Evolutionary conservation across 805 yeast genomes (phyloP), one percentile per base, ranked within the genome.

Genomic region (Metschnikowia cubensis): DNA sequence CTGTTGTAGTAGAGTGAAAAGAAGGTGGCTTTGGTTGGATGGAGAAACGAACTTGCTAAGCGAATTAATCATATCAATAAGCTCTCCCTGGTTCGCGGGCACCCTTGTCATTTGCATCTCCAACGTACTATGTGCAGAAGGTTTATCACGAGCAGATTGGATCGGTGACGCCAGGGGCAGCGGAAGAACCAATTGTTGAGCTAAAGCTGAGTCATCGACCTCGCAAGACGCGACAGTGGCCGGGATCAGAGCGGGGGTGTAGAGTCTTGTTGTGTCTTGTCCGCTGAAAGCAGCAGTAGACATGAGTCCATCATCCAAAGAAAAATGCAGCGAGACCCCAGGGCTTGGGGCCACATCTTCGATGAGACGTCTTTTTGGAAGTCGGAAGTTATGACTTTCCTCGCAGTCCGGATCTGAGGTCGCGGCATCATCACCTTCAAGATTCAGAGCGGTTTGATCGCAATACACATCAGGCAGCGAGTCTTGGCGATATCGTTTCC

Each of bases 101-200:
- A 55, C 44, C 33, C 48, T 47, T 22, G 47, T 39, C 35, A 55
- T 52, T 37, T 53, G 58, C 32, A 44, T 50, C 42, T 65, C 65
- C 48, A 61, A 50, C 36, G 58, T 59, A 20, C 47, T 56, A 11
- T 52, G 55, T 6, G 53, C 50, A 10, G 65, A 57, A 1, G 71
- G 73, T 25, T 55, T 53, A 36, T 50, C 60, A 5, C 61, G 50
- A 17, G 50, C 45, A 45, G 59, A 36, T 44, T 50, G 82, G 3
- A 69, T 70, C 1, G 84, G 85, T 1, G 83, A 80, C 1, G 85
- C 85, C 56, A 84, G 80, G 0, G 88, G 89, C 8, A 87, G 83
- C 0, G 88, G 89, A 18, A 83, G 69, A 0, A 87, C 87, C n/a
- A 80, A 65, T 51, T 77, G 83, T 42, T 76, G 45, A 4, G 45